A percentile compares a stretch with the other conserved stretches of the same genome.
Conservation (phyloP, 2,329 filamentous ascomycete species). For the Alternaria solani region DNA sequence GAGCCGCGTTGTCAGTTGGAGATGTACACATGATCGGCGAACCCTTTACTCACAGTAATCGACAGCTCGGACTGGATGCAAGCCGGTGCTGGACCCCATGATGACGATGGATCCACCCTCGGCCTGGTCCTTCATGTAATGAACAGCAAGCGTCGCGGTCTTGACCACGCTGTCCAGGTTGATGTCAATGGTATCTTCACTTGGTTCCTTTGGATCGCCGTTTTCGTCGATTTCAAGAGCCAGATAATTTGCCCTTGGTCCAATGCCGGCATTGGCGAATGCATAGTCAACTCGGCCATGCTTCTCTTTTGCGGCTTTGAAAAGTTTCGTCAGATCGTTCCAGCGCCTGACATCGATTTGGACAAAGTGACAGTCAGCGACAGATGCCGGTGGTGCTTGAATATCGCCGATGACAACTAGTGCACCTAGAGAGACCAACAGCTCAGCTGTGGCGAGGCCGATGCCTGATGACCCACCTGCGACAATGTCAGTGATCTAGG, state of each 20-base stretch:
- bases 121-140: slow-evolving; percentile 60
- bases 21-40: neutral
- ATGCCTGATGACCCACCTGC: slow-evolving; percentile 66
- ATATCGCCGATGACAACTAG: slow-evolving; percentile 65
- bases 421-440: slow-evolving; percentile 62
- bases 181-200: slow-evolving; percentile 56
- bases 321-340: slow-evolving; percentile 60
- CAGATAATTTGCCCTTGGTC: slow-evolving; percentile 58
- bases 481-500: neutral
- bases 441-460: slow-evolving; percentile 62
- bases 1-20: slow-evolving; percentile 4
- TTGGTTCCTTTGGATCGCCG: slow-evolving; percentile 60
- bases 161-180: slow-evolving; percentile 61
- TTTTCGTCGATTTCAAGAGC: slow-evolving; percentile 58
- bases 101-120: slow-evolving; percentile 64
- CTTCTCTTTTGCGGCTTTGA: slow-evolving; percentile 58
- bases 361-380: slow-evolving; percentile 35
- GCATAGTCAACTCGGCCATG: slow-evolving; percentile 58
- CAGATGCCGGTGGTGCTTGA: slow-evolving; percentile 44
- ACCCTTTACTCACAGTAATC: slow-evolving; percentile 58
- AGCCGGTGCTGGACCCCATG: slow-evolving; percentile 60
- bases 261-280: slow-evolving; percentile 65
- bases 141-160: slow-evolving; percentile 58
- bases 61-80: slow-evolving; percentile 60
- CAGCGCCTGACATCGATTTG: slow-evolving; percentile 59